A percentile compares a stretch with the other conserved stretches of the same genome.
phyloP scores from a whole-genome alignment of 371 early-diverging fungal species.

The Lichtheimia corymbifera region DNA sequence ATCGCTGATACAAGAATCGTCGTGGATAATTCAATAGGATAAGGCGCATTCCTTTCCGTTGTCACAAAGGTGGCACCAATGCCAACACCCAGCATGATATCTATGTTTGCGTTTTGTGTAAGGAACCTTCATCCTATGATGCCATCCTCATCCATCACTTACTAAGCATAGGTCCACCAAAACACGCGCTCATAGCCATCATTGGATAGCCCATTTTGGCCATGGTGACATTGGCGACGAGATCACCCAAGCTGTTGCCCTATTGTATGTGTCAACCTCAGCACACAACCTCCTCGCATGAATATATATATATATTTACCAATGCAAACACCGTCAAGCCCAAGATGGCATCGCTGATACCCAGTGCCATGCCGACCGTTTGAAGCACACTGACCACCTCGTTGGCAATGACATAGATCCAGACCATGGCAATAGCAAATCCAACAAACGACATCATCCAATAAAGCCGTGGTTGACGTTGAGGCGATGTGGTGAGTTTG shows the following conservation, averaged over 20 bases:
- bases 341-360: conserved; percentile 77
- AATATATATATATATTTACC: conserved; percentile 40
- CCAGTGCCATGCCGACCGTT: conserved; percentile 74
- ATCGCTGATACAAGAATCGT: conserved; percentile 57
- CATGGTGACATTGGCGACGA: conserved; percentile 83
- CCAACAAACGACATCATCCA: conserved; percentile 69
- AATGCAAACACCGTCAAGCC: conserved; percentile 84
- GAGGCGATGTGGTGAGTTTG: conserved; percentile 30
- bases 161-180: conserved; percentile 84
- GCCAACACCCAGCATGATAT: conserved; percentile 77
- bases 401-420: conserved; percentile 84
- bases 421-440: conserved; percentile 68
- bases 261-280: conserved; percentile 15
- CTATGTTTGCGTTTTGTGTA: conserved; percentile 25
- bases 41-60: conserved; percentile 39
- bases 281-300: neutral
- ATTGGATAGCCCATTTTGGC: conserved; percentile 81
- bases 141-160: conserved; percentile 23
- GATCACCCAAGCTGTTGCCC: conserved; percentile 86
- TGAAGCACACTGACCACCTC: conserved; percentile 83
- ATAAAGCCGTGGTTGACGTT: conserved; percentile 32
- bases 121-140: neutral
- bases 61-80: conserved; percentile 65
- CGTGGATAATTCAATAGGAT: conserved; percentile 50
- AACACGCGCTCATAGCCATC: conserved; percentile 87